Conservation (phyloP, 2,329 filamentous ascomycete species). For the Delphinella strobiligena region DNA sequence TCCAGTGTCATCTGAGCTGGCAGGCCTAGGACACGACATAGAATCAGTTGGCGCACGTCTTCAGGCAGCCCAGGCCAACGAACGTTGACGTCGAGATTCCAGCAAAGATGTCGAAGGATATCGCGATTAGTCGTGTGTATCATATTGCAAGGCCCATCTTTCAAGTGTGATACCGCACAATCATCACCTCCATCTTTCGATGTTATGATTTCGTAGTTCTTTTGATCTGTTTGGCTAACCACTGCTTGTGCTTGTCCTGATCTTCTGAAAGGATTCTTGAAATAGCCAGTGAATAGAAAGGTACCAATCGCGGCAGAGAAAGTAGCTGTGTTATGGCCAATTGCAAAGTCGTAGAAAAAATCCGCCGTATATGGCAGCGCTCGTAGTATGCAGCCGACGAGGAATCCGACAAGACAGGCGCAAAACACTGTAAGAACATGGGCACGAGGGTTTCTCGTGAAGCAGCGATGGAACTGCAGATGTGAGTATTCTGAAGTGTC, state of each 20-base stretch:
- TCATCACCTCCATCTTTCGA: no score
- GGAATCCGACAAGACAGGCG: conserved; percentile 9
- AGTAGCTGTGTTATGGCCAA: conserved; percentile 7
- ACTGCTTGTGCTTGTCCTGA: no score
- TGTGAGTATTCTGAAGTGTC: neutral
- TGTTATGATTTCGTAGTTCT: no score
- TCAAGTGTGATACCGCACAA: no score
- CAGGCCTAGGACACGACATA: conserved; percentile 8
- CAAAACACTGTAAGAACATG: conserved; percentile 8
- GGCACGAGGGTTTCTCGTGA: conserved; percentile 7
- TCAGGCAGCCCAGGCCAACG: conserved; percentile 8
- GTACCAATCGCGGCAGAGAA: conserved; percentile 8
- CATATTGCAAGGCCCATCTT: conserved; percentile 2
- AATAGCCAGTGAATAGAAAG: conserved; percentile 10
- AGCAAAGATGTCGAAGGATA: conserved; percentile 7
- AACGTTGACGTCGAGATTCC: conserved; percentile 9
- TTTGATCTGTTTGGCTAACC: no score
- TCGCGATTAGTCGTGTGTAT: conserved; percentile 6
- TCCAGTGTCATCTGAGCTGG: conserved; percentile 2
- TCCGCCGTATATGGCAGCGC: conserved; percentile 2
- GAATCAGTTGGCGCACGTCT: conserved; percentile 8
- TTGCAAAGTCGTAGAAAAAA: conserved; percentile 8
- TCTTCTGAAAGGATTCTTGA: neutral
- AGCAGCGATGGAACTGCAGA: conserved; percentile 10
- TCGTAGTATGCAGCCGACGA: conserved; percentile 9